Base-by-base conservation (phyloP, 2,329 filamentous ascomycete species). In the Fusarium siculi region DNA sequence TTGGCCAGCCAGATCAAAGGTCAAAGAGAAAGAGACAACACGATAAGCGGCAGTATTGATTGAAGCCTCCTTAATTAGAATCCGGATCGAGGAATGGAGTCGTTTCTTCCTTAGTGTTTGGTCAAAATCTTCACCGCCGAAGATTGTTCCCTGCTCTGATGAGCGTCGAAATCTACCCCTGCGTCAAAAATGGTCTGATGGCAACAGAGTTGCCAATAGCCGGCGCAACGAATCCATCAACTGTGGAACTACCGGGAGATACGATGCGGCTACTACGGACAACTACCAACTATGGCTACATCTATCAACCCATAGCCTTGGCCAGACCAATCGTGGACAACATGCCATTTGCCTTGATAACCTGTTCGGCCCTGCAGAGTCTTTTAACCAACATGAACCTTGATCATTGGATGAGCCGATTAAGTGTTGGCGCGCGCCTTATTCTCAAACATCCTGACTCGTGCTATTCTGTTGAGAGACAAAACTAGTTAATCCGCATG, bases 181-280 rank as follows among this genome's bases (percentile, higher is more conserved):
- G 73, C 73, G 52, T 71, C 52, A 52, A 52, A 65, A 72, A 75
- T 75, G 73, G 73, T 58, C 73, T 75, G 73, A 75, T 75, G 63
- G 71, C 49, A 59, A 67, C 56, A 47, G 36, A 61, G 59, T 67
- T 73, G 68, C 68, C 70, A 66, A 57, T 73, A 71, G 66, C 49
- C 49, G 65, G 66, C 47, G 49, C 56, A 56, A 57, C 39, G 50
- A 53, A 54, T 43, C 63, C 53, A 46, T 64, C 57, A 44, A 44
- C 47, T 57, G 71, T 68, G 70, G 70, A 68, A 54, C 64, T 58
- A 36, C 54, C 40, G 23, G 32, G 30, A 66, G 54, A 64, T 59
- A 39, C 52, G 66, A 70, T 70, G 66, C 54, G 72, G 72, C 61
- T 68, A 32, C 32, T 36, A 42, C 36, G 34, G 50, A 54, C 34